A percentile compares a stretch with the other conserved stretches of the same genome.
Evolutionary conservation across 2,329 filamentous ascomycete species (phyloP).

Genomic region (Hymenoscyphus repandus): DNA sequence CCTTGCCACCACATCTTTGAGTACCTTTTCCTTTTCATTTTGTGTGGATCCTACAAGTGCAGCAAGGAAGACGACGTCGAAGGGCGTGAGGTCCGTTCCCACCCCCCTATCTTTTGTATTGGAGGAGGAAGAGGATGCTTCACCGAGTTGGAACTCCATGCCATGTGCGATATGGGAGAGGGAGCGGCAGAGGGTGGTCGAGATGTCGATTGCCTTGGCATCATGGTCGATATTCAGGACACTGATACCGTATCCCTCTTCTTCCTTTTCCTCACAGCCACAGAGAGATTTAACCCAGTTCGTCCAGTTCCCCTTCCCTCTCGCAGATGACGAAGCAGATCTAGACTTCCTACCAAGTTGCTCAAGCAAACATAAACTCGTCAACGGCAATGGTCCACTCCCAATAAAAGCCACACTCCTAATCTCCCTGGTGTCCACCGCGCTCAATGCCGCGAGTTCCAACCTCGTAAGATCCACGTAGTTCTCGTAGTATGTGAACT

Average conservation of each 20-base stretch:
- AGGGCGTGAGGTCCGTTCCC: conserved; percentile 13
- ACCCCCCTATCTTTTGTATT: too few relatives aligned
- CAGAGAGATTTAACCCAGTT: not conserved
- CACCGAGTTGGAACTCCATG: conserved; percentile 37
- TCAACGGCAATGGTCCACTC: conserved; percentile 45
- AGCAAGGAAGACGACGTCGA: conserved; percentile 45
- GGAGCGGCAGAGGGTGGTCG: conserved; percentile 28
- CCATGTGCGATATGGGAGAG: conserved; percentile 28
- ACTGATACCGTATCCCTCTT: conserved; percentile 4
- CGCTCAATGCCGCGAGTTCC: conserved; percentile 38
- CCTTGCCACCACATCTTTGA: conserved; percentile 33
- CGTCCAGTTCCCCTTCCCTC: not conserved
- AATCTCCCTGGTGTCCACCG: conserved; percentile 27
- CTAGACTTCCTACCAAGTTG: conserved; percentile 30
- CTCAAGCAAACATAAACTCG: conserved; percentile 39
- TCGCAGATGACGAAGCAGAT: not conserved
- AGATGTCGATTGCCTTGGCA: conserved; percentile 31
- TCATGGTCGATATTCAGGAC: conserved; percentile 41
- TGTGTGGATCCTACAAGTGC: conserved; percentile 42
- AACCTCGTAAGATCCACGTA: conserved; percentile 43
- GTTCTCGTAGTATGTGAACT: conserved; percentile 46
- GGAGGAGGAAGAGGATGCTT: conserved; percentile 9
- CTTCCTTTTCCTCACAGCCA: not conserved
- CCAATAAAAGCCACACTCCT: conserved; percentile 42
- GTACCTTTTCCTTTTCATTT: conserved; percentile 37